Base-by-base conservation (phyloP, 208 protist species). In the Trypanosoma caninum region DNA sequence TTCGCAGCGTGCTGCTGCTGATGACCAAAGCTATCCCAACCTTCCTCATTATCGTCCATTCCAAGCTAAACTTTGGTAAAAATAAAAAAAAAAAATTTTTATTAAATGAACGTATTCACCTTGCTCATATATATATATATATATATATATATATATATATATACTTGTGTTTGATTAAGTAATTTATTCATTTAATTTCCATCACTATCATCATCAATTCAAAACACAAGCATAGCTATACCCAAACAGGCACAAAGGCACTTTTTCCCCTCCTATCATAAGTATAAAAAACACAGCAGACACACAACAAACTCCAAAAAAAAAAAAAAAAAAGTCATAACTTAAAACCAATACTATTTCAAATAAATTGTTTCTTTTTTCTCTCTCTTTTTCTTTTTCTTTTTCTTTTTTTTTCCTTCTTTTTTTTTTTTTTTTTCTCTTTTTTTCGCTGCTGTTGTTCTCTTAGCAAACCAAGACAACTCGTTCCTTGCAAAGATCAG, bases 21-120 rank as follows among this genome's bases (percentile, higher is more conserved):
- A 3, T 69, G 54, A 31, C 33, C 54, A 31, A 60, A 41, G 8
- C 74, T 75, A 64, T 91, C 84, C 66, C 82, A 91, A 16, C 84
- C 84, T 37, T 85, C 80, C 41, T 55, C 65, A 34, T 48, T 59
- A 16, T 86, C 69, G 20, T 78, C 72, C 77, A 82, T 86, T 28
- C 20, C n/a, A 37, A 42, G 14, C 22, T 25, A 37, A 25, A 20
- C 22, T 28, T 20, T 20, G 41, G 22, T 46, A 20, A 20, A 46
- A 22, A n/a, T n/a, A n/a, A n/a, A n/a, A n/a, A n/a, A n/a, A n/a
- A n/a, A n/a, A n/a, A n/a, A n/a, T n/a, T n/a, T n/a, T n/a, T n/a
- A n/a, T n/a, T n/a, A n/a, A n/a, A n/a, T n/a, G n/a, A n/a, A n/a
- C n/a, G n/a, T n/a, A n/a, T n/a, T n/a, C n/a, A n/a, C n/a, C n/a